phyloP scores from a whole-genome alignment of 345 rosid genomes.

The Carallia pectinifolia region DNA sequence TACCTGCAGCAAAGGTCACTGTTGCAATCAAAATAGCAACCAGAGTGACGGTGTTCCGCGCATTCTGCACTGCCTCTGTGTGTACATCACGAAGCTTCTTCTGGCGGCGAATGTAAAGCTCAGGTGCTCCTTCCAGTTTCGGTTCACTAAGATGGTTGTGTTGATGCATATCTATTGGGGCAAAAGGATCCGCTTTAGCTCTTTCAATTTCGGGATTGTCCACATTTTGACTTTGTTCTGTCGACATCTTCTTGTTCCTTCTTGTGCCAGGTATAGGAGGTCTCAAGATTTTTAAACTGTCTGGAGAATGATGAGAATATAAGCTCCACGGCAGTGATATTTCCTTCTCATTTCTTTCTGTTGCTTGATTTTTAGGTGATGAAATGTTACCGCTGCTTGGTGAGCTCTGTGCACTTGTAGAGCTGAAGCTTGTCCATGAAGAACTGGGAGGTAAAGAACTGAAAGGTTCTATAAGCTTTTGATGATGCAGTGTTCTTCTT shows the following conservation, averaged over 20 bases:
- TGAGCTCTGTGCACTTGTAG: neutral
- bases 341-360: neutral
- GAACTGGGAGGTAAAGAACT: neutral
- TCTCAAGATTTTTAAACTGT: neutral
- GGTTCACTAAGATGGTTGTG: neutral
- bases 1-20: conserved; percentile 27
- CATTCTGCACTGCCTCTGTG: conserved; percentile 23
- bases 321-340: neutral
- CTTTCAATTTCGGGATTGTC: neutral
- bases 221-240: neutral
- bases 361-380: neutral
- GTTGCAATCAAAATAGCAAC: conserved; percentile 29
- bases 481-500: neutral
- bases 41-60: conserved; percentile 25
- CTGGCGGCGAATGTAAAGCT: neutral
- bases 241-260: neutral
- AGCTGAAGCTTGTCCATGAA: neutral
- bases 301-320: neutral
- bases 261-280: neutral
- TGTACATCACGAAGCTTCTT: conserved; percentile 13
- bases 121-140: conserved; percentile 1
- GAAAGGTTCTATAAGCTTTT: neutral
- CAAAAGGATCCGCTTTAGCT: neutral
- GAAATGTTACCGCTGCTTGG: neutral
- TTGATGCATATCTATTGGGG: neutral